phyloP scores from a whole-genome alignment of 73 alveolate genomes.

The Symbiodinium pilosum region DNA sequence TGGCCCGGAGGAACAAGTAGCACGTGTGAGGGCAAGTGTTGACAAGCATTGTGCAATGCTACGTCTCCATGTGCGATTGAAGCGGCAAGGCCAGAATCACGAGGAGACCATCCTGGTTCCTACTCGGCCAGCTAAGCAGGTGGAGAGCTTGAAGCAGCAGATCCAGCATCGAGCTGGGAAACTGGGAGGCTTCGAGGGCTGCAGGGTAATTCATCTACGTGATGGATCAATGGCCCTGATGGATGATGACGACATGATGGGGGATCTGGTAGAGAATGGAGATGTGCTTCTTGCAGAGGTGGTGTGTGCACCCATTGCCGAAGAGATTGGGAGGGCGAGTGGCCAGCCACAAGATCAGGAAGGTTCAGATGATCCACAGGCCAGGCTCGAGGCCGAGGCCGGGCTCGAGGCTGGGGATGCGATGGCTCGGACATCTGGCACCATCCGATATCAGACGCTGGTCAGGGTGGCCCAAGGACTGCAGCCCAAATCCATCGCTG shows the following conservation, averaged over 20 bases:
- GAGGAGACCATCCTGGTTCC: constrained; percentile 4
- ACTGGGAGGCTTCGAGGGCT: background rate
- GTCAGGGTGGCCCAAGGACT: background rate
- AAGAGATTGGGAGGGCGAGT: background rate
- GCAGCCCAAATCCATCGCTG: background rate
- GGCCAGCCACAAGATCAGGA: background rate
- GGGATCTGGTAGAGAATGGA: background rate
- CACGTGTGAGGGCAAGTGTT: background rate
- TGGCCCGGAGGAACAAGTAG: background rate
- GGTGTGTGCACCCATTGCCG: background rate
- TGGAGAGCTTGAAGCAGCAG: background rate
- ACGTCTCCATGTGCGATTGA: background rate
- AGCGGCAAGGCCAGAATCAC: background rate
- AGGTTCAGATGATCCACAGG: background rate
- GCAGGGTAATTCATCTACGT: background rate
- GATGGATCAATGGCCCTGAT: background rate
- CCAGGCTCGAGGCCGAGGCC: background rate
- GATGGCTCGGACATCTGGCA: background rate
- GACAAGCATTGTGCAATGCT: background rate
- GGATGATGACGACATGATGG: background rate
- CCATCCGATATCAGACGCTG: background rate
- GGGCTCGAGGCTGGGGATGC: background rate
- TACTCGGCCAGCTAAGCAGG: background rate
- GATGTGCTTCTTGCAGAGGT: background rate
- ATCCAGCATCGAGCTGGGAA: background rate